Evolutionary conservation across 2,329 filamentous ascomycete species (phyloP).

Genomic region (Hirsutella rhossiliensis): DNA sequence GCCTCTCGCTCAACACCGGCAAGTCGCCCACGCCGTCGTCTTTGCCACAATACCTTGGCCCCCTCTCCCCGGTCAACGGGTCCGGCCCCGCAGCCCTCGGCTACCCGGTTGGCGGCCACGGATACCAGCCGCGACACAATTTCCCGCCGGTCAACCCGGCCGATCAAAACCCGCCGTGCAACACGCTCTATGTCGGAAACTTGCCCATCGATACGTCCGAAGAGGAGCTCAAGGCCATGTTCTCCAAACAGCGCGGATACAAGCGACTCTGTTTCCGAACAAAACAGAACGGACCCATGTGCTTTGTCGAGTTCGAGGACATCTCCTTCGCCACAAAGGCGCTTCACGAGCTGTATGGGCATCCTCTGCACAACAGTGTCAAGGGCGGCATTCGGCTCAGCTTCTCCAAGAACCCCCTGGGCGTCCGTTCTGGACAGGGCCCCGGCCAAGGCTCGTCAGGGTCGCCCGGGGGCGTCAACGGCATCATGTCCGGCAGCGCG

Average conservation of each 20-base stretch:
- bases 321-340: conserved; percentile 85
- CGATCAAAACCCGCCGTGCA: conserved; percentile 94
- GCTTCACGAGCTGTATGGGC: conserved; percentile 79
- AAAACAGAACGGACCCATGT: conserved; percentile 95
- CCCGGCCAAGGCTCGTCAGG: conserved; percentile 25
- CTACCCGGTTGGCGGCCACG: conserved; percentile 29
- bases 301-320: conserved; percentile 97
- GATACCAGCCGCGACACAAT: conserved; percentile 46
- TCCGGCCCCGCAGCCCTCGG: conserved; percentile 14
- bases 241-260: conserved; percentile 87
- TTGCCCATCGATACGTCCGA: conserved; percentile 85
- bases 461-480: conserved; percentile 43
- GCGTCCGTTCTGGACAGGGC: conserved; percentile 71
- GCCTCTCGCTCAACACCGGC: conserved; percentile 56
- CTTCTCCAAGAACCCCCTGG: conserved; percentile 94
- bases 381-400: conserved; percentile 92
- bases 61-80: conserved; percentile 20
- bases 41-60: conserved; percentile 35
- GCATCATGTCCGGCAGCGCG: conserved; percentile 34
- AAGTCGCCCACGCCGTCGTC: conserved; percentile 36
- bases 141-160: conserved; percentile 86
- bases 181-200: conserved; percentile 97
- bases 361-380: conserved; percentile 76
- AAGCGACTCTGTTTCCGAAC: conserved; percentile 91
- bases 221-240: conserved; percentile 88